Percentiles rank a stretch among this genome's conserved stretches.
Conservation (phyloP, 139 green algal species). For the Deuterostichococcus epilithicus region DNA sequence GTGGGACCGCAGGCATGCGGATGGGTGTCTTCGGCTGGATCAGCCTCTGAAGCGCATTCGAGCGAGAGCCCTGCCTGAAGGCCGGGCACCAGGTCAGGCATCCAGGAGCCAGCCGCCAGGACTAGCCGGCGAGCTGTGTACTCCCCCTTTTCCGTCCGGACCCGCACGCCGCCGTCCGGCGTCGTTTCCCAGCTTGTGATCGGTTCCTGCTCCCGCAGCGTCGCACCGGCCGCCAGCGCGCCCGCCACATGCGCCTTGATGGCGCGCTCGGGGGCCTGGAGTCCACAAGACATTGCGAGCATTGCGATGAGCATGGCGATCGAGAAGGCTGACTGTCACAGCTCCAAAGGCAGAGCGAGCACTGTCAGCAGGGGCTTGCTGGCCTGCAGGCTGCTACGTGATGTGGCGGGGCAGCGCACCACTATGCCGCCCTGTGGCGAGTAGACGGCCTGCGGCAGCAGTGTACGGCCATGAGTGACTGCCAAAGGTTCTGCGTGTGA, state of each 20-base stretch:
- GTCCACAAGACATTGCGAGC: no score
- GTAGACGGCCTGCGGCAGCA: constrained; percentile 34
- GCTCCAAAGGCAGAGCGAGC: no score
- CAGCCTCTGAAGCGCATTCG: no score
- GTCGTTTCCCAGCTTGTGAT: constrained; percentile 31
- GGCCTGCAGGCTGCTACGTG: no score
- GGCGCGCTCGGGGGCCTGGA: constrained; percentile 56
- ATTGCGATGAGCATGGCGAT: no score
- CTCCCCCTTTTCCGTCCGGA: constrained; percentile 20
- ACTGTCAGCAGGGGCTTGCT: no score
- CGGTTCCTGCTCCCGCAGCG: constrained; percentile 15
- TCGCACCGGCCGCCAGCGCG: constrained; percentile 25
- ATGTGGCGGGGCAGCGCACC: neutral
- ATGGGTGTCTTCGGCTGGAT: no score
- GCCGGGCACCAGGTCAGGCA: constrained; percentile 59
- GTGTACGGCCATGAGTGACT: no score
- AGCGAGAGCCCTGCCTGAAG: constrained; percentile 45
- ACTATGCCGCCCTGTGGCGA: constrained; percentile 58
- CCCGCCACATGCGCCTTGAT: constrained; percentile 41
- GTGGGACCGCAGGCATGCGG: no score
- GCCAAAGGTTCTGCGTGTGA: no score
- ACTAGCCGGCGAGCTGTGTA: constrained; percentile 43
- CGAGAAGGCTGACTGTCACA: no score
- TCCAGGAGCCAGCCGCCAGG: constrained; percentile 61
- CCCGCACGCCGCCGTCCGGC: constrained; percentile 18